Conservation (phyloP, 495 filamentous ascomycete species). For the Penicillium chermesinum region DNA sequence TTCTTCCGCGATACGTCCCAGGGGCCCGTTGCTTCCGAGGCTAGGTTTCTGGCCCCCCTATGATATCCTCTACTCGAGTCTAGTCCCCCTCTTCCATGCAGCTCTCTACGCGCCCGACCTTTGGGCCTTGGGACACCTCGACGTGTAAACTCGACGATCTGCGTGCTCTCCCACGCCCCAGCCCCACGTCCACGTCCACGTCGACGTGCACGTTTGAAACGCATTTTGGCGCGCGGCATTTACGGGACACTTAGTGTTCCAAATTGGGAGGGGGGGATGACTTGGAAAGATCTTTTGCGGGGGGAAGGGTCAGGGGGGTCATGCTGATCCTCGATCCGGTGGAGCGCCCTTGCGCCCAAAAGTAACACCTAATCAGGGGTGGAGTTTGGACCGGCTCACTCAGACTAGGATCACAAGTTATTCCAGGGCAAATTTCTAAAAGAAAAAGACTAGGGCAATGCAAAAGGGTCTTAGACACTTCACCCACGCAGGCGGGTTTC, state of each 20-base stretch:
- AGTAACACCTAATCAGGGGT: background rate
- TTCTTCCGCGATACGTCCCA: no score
- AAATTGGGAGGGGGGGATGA: background rate
- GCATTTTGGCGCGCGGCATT: constrained; percentile 15
- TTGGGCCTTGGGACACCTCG: no score
- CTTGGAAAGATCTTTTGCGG: constrained; percentile 1
- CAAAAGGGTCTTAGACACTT: constrained; percentile 14
- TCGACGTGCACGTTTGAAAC: constrained; percentile 6
- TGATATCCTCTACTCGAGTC: no score
- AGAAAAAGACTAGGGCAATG: background rate
- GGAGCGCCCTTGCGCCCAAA: background rate
- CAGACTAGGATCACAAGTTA: background rate
- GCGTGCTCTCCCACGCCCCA: background rate
- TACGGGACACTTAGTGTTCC: constrained; percentile 6
- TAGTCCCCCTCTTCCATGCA: no score
- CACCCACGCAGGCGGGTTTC: constrained; percentile 17
- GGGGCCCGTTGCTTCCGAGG: no score
- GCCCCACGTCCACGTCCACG: constrained; percentile 1
- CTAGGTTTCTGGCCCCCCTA: no score
- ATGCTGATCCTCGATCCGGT: constrained; percentile 4
- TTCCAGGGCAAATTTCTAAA: background rate
- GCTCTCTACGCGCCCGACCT: no score
- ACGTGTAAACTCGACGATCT: background rate
- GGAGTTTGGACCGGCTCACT: background rate
- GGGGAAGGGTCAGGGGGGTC: constrained; percentile 4